Evolutionary conservation across 805 yeast species (phyloP).

Genomic region (Metschnikowia corniflorae): DNA sequence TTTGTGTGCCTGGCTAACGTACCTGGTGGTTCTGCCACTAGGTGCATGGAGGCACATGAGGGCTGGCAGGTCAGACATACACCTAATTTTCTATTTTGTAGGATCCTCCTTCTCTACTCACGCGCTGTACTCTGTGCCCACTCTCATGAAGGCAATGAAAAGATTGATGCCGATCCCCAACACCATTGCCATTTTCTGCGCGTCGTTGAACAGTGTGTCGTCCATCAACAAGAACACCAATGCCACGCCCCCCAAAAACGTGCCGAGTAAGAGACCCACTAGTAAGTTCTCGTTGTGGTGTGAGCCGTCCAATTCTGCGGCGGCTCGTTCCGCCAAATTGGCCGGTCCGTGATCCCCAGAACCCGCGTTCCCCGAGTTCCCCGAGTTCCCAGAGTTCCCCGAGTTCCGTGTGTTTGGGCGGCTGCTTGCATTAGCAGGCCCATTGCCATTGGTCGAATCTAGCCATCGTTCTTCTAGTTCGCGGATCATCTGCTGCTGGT

Average conservation of each 20-base stretch:
- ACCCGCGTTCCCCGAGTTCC: not conserved
- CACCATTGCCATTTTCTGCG: constrained; percentile 64
- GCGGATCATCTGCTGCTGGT: constrained; percentile 38
- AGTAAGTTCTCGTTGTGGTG: constrained; percentile 59
- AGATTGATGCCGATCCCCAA: constrained; percentile 71
- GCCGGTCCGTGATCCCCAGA: constrained; percentile 1
- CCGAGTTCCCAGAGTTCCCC: not conserved
- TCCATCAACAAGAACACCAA: constrained; percentile 55
- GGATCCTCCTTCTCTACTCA: not conserved
- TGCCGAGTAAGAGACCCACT: constrained; percentile 69
- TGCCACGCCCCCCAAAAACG: constrained; percentile 69
- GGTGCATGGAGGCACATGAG: constrained; percentile 30
- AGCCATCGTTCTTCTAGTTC: constrained; percentile 87
- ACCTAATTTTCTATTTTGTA: not conserved
- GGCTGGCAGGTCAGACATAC: constrained; percentile 47
- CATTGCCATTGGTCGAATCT: constrained; percentile 62
- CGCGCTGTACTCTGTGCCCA: constrained; percentile 15
- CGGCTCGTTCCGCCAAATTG: constrained; percentile 17
- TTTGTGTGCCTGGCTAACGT: constrained; percentile 25
- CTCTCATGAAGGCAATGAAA: constrained; percentile 57
- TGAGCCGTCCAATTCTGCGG: constrained; percentile 29
- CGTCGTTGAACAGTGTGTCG: constrained; percentile 56
- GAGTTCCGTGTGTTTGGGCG: too few relatives aligned
- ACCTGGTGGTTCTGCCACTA: constrained; percentile 19
- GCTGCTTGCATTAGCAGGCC: not conserved